Base-by-base conservation (phyloP, 139 green algal species). In the Monoraphidium neglectum region DNA sequence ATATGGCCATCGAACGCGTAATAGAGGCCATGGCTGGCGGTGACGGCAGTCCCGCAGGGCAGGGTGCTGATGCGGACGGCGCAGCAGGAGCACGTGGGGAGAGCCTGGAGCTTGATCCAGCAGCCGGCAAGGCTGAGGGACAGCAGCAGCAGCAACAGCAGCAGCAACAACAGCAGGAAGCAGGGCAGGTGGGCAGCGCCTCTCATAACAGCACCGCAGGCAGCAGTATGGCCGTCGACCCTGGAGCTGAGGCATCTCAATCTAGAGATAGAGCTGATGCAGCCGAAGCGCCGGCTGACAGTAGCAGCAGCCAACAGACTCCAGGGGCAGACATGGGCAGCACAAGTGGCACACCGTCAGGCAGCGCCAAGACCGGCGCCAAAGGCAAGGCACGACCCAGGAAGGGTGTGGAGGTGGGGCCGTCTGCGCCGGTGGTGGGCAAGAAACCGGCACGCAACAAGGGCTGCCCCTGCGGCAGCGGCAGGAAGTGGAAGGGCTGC, bases 401-500 rank as follows among this genome's bases (percentile, higher is more conserved):
- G 8, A 40, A 16, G 16, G 18, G 62, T 6, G 28, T 24, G 6
- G 35, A 4, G 15, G 32, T 24, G 18, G 62, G 33, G 15, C 8
- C 15, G 4, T 13, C 30, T 36, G 53, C 38, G 33, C 18, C 36
- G 46, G 18, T 40, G 3, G 43, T 51, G 21, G 74, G 59, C 32
- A 85, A 77, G 75, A n/a, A 51, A 5, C 75, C 83, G 0, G 59
- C 57, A 6, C 54, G 79, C 3, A 88, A 88, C 73, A 80, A 82
- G 49, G 37, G 49, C 1, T 88, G 84, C 60, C 73, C 84, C 2
- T 88, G 84, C 64, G 87, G 87, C 24, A 81, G 57, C 26, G 73
- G 62, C 6, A 54, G 76, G 13, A 90, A 90, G 63, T 85, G 82
- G 64, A 92, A 92, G 68, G 81, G 81, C 46, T 92, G 87, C 74